Conservation (phyloP, 1,139 yeast species). For the Taiozyma sp. region DNA sequence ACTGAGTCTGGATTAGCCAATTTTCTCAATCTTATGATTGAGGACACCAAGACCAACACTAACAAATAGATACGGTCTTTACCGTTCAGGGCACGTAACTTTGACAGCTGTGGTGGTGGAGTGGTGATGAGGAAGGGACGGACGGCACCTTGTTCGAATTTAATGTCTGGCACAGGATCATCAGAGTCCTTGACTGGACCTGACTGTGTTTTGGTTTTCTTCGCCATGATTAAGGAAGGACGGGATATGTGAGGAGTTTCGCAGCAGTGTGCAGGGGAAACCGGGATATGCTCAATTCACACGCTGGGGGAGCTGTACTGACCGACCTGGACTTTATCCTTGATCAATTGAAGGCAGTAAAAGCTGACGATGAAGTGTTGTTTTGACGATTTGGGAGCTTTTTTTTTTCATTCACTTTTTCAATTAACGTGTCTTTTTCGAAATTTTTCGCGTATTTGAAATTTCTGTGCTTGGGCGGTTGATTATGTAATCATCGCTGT, state of each 20-base stretch:
- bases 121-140: constrained; percentile 38
- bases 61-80: constrained; percentile 40
- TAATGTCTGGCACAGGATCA: constrained; percentile 42
- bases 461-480: not conserved
- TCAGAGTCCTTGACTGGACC: constrained; percentile 6
- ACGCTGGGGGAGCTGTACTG: not conserved
- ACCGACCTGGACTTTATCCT: not conserved
- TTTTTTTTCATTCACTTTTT: not conserved
- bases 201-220: not conserved
- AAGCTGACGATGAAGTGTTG: not conserved
- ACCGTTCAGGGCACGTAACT: constrained; percentile 31
- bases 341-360: not conserved
- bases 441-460: not conserved
- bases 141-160: constrained; percentile 35
- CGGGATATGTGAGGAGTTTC: not conserved
- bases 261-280: not conserved
- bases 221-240: not conserved
- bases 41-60: constrained; percentile 48
- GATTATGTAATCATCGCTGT: not conserved
- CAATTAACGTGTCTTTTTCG: not conserved
- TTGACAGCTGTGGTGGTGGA: constrained; percentile 36
- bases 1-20: constrained; percentile 71
- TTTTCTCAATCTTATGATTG: constrained; percentile 54
- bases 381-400: not conserved
- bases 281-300: not conserved